phyloP scores from a whole-genome alignment of 805 yeast genomes.

The Metschnikowia shivogae region DNA sequence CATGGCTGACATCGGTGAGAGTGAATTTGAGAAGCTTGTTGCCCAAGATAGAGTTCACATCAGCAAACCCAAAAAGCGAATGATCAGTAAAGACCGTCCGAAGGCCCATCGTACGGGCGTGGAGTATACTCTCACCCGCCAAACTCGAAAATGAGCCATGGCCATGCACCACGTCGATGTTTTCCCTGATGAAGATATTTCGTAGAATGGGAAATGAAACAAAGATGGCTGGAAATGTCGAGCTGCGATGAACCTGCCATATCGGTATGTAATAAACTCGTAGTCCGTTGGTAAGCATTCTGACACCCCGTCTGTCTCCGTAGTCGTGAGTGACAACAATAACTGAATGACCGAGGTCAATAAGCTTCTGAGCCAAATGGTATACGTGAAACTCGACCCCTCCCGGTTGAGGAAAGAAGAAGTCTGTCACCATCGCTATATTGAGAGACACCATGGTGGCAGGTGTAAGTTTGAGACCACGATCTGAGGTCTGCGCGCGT shows the following conservation, averaged over 20 bases:
- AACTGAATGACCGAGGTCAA: conserved; percentile 79
- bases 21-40: conserved; percentile 84
- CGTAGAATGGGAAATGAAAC: conserved; percentile 82
- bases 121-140: conserved; percentile 89
- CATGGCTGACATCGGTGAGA: conserved; percentile 81
- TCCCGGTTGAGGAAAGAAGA: conserved; percentile 97
- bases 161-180: conserved; percentile 86
- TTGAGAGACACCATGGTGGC: conserved; percentile 19
- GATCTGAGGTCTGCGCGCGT: conserved; percentile 2
- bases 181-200: conserved; percentile 80
- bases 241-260: conserved; percentile 72
- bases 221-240: conserved; percentile 86
- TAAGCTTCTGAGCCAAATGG: conserved; percentile 80
- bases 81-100: conserved; percentile 94
- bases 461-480: not conserved
- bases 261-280: conserved; percentile 91
- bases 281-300: conserved; percentile 82
- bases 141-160: conserved; percentile 87
- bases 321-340: conserved; percentile 86
- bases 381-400: conserved; percentile 96
- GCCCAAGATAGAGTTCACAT: conserved; percentile 75
- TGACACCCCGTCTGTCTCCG: conserved; percentile 73
- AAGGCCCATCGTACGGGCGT: conserved; percentile 88
- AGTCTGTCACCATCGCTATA: conserved; percentile 83
- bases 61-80: conserved; percentile 90